Base-by-base conservation (phyloP, 352 stramenopile species). In the Phytophthora pini region DNA sequence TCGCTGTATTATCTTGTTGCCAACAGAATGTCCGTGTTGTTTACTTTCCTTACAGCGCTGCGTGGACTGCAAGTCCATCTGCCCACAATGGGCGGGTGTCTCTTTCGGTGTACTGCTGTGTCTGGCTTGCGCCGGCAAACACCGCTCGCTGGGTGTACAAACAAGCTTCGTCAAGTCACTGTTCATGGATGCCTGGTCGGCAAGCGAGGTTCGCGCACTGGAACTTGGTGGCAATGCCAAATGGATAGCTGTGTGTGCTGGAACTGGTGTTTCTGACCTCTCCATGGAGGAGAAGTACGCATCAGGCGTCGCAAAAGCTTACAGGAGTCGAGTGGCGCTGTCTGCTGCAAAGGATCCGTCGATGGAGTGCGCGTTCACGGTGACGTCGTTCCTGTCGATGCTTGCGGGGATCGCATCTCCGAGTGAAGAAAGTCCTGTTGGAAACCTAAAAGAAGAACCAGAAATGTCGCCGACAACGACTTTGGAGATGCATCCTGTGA, bases 131-230 rank as follows among this genome's bases (percentile, higher is more conserved):
- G 86, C 88, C 1, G 88, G 88, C 10, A 83, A 81, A 54, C 88
- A 96, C 70, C 84, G 88, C 26, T 83, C 88, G 13, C 61, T 96
- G n/a, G 88, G 88, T 4, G 88, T 96, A 7, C 73, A 77, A 45
- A 82, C 83, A 53, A 94, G 84, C 69, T 91, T 94, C 59, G 86
- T 96, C 72, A 93, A 94, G 76, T 94, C 86, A 8, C 50, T 96
- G 9, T 70, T 61, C 13, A 94, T 96, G 85, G 88, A 96, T 57
- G 75, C 65, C 8, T 96, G 88, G 86, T 79, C 81, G 8, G 17
- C 52, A 7, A 70, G 22, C 4, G 84, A 95, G 51, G 68, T 80
- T 10, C 74, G 78, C 17, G 61, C 70, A 13, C 67, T 95, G n/a
- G 81, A 93, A 65, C 57, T 80, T 15, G 86, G 85, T 15, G 85